Evolutionary conservation across 176 grass and related monocot species (phyloP).

Genomic region (Cenchrus fungigraminus): DNA sequence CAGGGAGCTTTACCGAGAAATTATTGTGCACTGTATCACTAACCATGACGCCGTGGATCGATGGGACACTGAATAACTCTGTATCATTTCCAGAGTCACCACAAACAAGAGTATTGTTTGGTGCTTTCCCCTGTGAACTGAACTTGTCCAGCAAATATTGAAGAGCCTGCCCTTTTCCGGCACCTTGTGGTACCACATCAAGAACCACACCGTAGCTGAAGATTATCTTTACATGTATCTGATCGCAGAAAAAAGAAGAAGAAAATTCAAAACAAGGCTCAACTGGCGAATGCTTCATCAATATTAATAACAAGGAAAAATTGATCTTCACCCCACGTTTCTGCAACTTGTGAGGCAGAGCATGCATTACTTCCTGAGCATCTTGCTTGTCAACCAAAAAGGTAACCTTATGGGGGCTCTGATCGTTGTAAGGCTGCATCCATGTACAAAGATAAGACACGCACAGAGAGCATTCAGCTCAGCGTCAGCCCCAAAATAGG

Average conservation of each 20-base stretch:
- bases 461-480: neutral
- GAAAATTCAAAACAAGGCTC: neutral
- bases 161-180: conserved; percentile 84
- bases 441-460: conserved; percentile 21
- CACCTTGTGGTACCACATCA: conserved; percentile 72
- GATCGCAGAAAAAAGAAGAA: conserved; percentile 21
- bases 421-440: conserved; percentile 63
- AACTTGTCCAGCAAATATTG: conserved; percentile 83
- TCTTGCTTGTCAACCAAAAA: conserved; percentile 62
- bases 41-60: conserved; percentile 77
- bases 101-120: conserved; percentile 71
- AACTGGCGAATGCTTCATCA: neutral
- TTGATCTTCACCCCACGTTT: conserved; percentile 53
- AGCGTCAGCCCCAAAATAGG: neutral
- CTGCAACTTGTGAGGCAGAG: conserved; percentile 58
- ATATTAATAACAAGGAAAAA: neutral
- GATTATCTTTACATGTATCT: conserved; percentile 83
- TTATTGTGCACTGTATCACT: conserved; percentile 29
- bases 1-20: neutral
- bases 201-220: conserved; percentile 73
- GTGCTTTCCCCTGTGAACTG: conserved; percentile 53
- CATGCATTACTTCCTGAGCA: conserved; percentile 57
- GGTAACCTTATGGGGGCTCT: conserved; percentile 68
- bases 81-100: conserved; percentile 81
- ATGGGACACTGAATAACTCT: conserved; percentile 74